These are phyloP conservation scores for Colletotrichum caudatum DNA, from an alignment of 2,329 filamentous ascomycete genomes.

Conservation along the genomic window DNA sequence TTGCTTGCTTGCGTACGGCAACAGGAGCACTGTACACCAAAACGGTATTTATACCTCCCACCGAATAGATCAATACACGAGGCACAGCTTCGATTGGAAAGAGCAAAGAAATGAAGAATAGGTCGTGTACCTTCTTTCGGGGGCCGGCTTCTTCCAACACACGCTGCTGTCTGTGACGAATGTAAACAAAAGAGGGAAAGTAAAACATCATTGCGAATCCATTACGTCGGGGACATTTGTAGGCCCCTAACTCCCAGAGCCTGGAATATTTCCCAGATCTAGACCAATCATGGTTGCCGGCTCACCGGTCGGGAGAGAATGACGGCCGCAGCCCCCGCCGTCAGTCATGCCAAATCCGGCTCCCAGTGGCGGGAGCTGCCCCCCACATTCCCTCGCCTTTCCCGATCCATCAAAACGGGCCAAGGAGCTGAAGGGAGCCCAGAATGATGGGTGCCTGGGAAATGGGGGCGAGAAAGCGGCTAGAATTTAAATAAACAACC, in stretches of 20 bases:
- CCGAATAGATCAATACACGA: neutral
- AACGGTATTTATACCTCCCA: conserved; percentile 2
- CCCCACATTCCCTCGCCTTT: neutral
- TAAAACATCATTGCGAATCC: neutral
- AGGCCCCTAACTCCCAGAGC: no score
- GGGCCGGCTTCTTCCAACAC: neutral
- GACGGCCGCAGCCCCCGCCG: neutral
- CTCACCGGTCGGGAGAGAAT: neutral
- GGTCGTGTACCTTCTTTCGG: neutral
- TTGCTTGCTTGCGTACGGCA: neutral
- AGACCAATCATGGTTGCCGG: neutral
- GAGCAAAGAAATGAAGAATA: no score
- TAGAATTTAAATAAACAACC: neutral
- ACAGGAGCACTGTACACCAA: neutral
- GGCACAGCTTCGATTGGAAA: neutral
- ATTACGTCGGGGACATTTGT: neutral
- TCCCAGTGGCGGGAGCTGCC: neutral
- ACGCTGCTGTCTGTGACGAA: neutral
- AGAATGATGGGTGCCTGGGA: neutral
- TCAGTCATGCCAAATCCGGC: neutral
- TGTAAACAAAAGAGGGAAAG: neutral
- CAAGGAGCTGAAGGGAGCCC: no score
- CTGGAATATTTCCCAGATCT: neutral
- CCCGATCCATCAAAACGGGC: neutral
- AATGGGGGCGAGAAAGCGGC: no score